A percentile compares a stretch with the other conserved stretches of the same genome.
Conservation (phyloP, 345 rosid genomes). For the Carallia brachiata region DNA sequence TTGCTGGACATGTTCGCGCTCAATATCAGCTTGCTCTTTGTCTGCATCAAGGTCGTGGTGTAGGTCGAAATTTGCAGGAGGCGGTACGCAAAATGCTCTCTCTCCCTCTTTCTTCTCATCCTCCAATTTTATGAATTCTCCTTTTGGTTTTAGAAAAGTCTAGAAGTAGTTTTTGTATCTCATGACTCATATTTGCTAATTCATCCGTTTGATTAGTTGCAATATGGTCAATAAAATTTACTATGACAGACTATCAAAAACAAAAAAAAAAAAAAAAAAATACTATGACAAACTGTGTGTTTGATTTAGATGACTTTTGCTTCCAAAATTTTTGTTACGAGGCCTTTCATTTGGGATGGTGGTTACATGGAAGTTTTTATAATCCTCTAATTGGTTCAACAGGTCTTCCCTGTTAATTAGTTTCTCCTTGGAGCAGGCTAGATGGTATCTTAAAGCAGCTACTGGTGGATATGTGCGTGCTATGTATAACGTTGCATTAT, state of each 20-base stretch:
- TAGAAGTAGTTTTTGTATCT: neutral
- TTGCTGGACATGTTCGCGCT: constrained; percentile 67
- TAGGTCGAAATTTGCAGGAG: constrained; percentile 47
- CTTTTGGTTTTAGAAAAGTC: neutral
- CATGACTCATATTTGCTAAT: neutral
- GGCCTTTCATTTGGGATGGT: too few relatives aligned
- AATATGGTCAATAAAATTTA: too few relatives aligned
- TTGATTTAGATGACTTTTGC: too few relatives aligned
- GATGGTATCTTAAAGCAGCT: constrained; percentile 83
- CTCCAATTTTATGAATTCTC: neutral
- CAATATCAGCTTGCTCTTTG: constrained; percentile 88
- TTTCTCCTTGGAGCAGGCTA: constrained; percentile 40
- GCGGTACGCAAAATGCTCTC: constrained; percentile 46
- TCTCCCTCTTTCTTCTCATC: neutral
- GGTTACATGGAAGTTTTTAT: too few relatives aligned
- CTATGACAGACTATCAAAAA: too few relatives aligned
- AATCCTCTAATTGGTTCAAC: neutral
- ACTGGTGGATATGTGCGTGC: constrained; percentile 84
- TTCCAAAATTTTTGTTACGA: too few relatives aligned
- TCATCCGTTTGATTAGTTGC: neutral
- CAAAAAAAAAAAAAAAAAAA: too few relatives aligned
- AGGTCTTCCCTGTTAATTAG: neutral
- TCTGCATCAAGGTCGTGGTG: constrained; percentile 64
- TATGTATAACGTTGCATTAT: constrained; percentile 77
- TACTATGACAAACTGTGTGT: too few relatives aligned